Conservation (phyloP, 108 stramenopile species). For the Stephanodiscus minutulus region DNA sequence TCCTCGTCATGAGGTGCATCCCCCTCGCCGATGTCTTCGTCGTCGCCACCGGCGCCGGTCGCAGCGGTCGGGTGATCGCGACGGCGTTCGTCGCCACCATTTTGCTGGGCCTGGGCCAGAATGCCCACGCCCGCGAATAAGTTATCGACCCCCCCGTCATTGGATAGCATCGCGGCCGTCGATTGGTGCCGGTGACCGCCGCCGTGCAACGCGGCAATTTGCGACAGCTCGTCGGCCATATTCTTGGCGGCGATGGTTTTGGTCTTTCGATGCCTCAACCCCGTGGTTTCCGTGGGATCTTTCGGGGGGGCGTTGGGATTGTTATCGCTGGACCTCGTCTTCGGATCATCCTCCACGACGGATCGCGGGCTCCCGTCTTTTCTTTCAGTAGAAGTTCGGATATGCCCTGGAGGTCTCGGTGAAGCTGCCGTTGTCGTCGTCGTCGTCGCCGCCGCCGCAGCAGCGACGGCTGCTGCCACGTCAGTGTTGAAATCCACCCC, state of each 20-base stretch:
- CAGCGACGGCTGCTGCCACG: not conserved
- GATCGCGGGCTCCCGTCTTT: not conserved
- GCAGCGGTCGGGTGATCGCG: not conserved
- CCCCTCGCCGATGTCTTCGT: conserved; percentile 9
- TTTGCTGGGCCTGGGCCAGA: conserved; percentile 26
- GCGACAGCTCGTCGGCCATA: conserved; percentile 39
- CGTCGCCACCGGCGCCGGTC: not conserved
- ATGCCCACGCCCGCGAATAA: conserved; percentile 30
- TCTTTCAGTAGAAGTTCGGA: not conserved
- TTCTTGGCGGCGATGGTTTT: conserved; percentile 14
- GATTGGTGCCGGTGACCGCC: conserved; percentile 6
- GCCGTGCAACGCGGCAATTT: conserved; percentile 24
- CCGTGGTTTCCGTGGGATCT: conserved; percentile 12
- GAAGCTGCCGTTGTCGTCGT: no score
- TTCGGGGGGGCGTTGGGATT: not conserved
- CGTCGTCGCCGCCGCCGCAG: not conserved
- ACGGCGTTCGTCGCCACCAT: not conserved
- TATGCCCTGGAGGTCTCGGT: not conserved
- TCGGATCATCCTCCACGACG: not conserved
- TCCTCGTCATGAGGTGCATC: conserved; percentile 28
- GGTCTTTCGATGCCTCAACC: conserved; percentile 21
- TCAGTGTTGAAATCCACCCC: not conserved
- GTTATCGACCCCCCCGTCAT: conserved; percentile 35
- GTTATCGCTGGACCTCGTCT: not conserved
- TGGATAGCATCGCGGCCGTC: not conserved